Conservation (phyloP, 352 stramenopile genomes). For the Phytopythium sindhum region DNA sequence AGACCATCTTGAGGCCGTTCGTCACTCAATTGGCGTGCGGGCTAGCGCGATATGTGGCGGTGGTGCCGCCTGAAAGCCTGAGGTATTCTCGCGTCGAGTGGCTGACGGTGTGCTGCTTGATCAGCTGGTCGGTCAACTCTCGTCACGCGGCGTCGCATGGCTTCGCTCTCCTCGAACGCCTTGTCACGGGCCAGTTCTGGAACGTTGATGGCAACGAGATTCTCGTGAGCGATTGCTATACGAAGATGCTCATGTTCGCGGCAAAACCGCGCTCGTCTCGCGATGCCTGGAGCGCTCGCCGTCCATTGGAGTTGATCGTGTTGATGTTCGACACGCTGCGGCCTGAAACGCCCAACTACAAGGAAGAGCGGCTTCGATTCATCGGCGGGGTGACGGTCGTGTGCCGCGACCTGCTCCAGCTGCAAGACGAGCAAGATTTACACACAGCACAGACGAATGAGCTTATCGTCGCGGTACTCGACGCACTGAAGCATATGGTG, state of each 20-base stretch:
- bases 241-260: conserved; percentile 60
- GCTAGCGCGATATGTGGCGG: conserved; percentile 31
- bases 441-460: conserved; percentile 26
- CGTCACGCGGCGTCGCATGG: conserved; percentile 46
- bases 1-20: conserved; percentile 55
- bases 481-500: conserved; percentile 57
- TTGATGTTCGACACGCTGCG: conserved; percentile 48
- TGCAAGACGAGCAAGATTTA: conserved; percentile 26
- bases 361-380: conserved; percentile 45
- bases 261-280: conserved; percentile 27
- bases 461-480: conserved; percentile 33
- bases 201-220: conserved; percentile 43
- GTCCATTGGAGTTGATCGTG: conserved; percentile 48
- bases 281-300: conserved; percentile 28
- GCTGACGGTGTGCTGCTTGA: conserved; percentile 57
- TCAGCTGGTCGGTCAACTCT: conserved; percentile 48
- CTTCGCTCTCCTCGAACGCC: conserved; percentile 58
- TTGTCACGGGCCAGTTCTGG: conserved; percentile 59
- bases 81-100: conserved; percentile 49
- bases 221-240: conserved; percentile 60
- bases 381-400: conserved; percentile 58
- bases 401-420: conserved; percentile 37
- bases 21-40: conserved; percentile 59
- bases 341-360: conserved; percentile 26
- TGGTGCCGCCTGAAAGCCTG: conserved; percentile 26